Evolutionary conservation across 2,329 filamentous ascomycete genomes (phyloP), one percentile per base, ranked within the genome.

Genomic region (Didymella segeticola): DNA sequence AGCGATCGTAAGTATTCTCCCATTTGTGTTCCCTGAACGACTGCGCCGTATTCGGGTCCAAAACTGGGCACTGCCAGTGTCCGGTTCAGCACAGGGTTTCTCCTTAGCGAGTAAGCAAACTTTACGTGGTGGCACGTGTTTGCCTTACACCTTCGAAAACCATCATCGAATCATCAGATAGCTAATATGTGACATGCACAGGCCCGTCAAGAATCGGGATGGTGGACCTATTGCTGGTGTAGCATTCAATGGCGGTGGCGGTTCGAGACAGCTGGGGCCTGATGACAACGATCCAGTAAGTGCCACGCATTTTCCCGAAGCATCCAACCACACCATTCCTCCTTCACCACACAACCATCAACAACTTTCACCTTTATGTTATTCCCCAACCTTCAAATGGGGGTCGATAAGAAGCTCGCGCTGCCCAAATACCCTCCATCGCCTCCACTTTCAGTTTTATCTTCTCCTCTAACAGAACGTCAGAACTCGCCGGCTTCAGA

Each of bases 191-290:
- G 61, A 47, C 60, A 69, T 64, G 60, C 54, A 58, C 71, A 93
- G 89, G 62, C 89, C 89, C 37, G 82, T 88, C 74, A 93, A 93
- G 79, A 91, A 89, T 78, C 89, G 88, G 74, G 81, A 82, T 57
- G 84, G 53, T 62, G 61, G 86, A 63, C 84, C 85, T 61, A 83
- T 86, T 63, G 87, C 87, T 71, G 89, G 88, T 67, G 81, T 90
- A 70, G 83, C 88, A 63, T 71, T 69, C 46, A 69, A 57, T 49
- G 67, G 69, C 55, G 82, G 82, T 78, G 86, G 85, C 74, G 87
- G 88, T 75, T 81, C 84, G 63, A 83, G 81, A 74, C 85, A 86
- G 62, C 77, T 83, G 67, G 80, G 81, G 70, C 85, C 75, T 73
- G 85, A 86, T 74, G 79, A 79, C 77, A 79, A 79, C 71, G 77